Evolutionary conservation across 768 basidiomycete genomes (phyloP).

Genomic region (Daedaleopsis nitida): DNA sequence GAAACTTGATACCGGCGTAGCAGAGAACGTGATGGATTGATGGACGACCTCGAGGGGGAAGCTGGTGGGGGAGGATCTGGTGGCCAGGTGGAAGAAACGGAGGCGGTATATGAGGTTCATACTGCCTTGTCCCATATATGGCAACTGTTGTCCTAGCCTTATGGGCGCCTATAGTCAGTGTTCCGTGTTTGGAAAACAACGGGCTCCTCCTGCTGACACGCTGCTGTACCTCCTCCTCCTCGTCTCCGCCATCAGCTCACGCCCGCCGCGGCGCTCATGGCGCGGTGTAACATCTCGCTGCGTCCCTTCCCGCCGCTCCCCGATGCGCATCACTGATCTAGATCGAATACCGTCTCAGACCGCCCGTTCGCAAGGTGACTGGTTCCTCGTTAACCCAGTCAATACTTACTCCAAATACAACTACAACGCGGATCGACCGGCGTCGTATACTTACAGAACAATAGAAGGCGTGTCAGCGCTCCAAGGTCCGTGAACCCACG

Average conservation of each 20-base stretch:
- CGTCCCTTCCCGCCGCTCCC: neutral
- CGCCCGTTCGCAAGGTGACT: too few species aligned
- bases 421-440: neutral
- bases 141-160: constrained; percentile 16
- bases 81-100: constrained; percentile 7
- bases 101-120: constrained; percentile 13
- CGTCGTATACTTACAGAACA: constrained; percentile 2
- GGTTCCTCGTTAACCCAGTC: too few species aligned
- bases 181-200: constrained; percentile 21
- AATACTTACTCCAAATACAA: neutral
- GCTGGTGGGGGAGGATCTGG: constrained; percentile 2
- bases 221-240: constrained; percentile 10
- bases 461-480: neutral
- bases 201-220: too few species aligned
- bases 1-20: neutral
- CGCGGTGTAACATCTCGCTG: neutral
- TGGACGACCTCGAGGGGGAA: neutral
- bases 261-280: neutral
- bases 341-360: too few species aligned
- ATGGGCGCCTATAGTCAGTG: neutral
- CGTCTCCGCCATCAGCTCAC: neutral
- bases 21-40: neutral
- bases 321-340: neutral
- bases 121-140: constrained; percentile 17
- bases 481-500: neutral